phyloP scores from a whole-genome alignment of 345 rosid species.

The Clarkia xantiana region DNA sequence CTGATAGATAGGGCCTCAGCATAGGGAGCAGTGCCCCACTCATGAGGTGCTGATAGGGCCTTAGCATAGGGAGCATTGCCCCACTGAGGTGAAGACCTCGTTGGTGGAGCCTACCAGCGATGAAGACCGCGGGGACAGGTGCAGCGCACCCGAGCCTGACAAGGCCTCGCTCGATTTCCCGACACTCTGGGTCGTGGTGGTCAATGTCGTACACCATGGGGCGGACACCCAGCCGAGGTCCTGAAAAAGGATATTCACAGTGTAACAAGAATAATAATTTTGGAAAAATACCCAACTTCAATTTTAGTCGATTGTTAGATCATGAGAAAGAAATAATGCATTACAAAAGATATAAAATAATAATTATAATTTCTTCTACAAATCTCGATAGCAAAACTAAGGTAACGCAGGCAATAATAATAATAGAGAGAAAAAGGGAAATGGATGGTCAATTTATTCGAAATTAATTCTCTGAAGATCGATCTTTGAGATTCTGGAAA shows the following conservation, averaged over 20 bases:
- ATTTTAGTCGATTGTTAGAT: too few species aligned
- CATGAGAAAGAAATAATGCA: too few species aligned
- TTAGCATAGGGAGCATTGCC: constrained; percentile 40
- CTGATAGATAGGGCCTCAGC: constrained; percentile 50
- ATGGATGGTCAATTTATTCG: too few species aligned
- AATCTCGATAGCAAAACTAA: too few species aligned
- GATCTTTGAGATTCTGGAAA: too few species aligned
- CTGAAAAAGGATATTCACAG: constrained; percentile 53
- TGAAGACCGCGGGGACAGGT: constrained; percentile 62
- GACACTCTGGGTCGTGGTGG: constrained; percentile 58
- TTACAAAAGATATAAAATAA: too few species aligned
- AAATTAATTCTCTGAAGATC: too few species aligned
- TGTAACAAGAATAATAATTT: constrained; percentile 74
- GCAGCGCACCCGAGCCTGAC: constrained; percentile 47
- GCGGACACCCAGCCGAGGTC: constrained; percentile 54
- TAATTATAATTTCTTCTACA: too few species aligned
- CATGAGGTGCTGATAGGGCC: constrained; percentile 49
- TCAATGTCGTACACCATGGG: constrained; percentile 57
- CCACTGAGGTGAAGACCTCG: constrained; percentile 74
- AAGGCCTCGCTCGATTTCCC: constrained; percentile 66
- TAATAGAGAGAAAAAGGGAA: too few species aligned
- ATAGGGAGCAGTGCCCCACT: constrained; percentile 46
- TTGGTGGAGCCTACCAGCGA: constrained; percentile 66
- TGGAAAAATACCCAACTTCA: too few species aligned
- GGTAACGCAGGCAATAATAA: too few species aligned